phyloP scores from a whole-genome alignment of 2,329 filamentous ascomycete genomes.

The Penicillium rolfsii region DNA sequence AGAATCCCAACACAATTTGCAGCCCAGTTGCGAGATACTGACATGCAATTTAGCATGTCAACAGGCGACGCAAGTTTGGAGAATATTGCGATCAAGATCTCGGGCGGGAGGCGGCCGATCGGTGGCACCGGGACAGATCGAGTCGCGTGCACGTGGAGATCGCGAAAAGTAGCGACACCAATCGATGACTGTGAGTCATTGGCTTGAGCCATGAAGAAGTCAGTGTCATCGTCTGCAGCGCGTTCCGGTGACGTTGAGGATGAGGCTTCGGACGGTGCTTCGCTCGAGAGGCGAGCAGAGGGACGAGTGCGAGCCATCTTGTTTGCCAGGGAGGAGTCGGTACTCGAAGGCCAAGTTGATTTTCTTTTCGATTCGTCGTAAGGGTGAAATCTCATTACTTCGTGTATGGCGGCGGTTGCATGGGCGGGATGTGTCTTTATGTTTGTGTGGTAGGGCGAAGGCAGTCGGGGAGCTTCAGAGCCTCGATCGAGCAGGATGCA shows the following conservation, averaged over 20 bases:
- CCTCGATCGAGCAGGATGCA: conserved; percentile 13
- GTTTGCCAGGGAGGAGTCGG: conserved; percentile 11
- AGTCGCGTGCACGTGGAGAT: conserved; percentile 67
- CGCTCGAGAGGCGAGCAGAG: conserved; percentile 43
- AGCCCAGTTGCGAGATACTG: conserved; percentile 93
- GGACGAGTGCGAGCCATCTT: conserved; percentile 45
- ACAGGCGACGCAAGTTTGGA: conserved; percentile 73
- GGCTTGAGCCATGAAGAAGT: conserved; percentile 78
- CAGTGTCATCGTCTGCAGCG: conserved; percentile 83
- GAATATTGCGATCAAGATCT: conserved; percentile 93
- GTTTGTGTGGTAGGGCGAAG: not conserved
- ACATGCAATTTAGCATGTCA: conserved; percentile 85
- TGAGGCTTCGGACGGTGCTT: conserved; percentile 49
- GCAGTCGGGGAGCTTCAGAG: conserved; percentile 5
- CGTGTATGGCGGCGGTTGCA: conserved; percentile 18
- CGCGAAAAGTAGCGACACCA: conserved; percentile 75
- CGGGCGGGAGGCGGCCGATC: conserved; percentile 83
- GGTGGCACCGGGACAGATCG: conserved; percentile 54
- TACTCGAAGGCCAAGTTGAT: conserved; percentile 14
- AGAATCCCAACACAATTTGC: conserved; percentile 88
- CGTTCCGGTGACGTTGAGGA: conserved; percentile 52
- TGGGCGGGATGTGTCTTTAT: conserved; percentile 18
- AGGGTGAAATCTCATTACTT: conserved; percentile 28
- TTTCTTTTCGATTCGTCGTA: conserved; percentile 18
- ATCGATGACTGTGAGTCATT: conserved; percentile 95